These are phyloP conservation scores for Yamadazyma dendronema DNA, from an alignment of 1,139 yeast species.

Conservation along the genomic window DNA sequence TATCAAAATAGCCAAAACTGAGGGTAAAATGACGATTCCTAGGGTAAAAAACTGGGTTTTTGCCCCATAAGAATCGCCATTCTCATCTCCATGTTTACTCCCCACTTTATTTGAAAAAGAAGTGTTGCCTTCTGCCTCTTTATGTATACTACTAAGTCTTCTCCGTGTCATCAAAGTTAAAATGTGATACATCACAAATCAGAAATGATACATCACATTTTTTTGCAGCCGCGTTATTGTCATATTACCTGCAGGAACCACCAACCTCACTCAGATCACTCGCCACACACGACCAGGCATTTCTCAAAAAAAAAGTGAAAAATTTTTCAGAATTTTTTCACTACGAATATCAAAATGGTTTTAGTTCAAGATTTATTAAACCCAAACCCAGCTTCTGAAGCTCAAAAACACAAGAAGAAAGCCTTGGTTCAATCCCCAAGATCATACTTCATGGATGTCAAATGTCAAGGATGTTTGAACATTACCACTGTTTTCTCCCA, in stretches of 20 bases:
- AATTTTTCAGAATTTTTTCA: constrained; percentile 4
- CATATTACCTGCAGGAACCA: neutral
- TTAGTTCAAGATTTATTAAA: constrained; percentile 96
- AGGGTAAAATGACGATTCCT: constrained; percentile 12
- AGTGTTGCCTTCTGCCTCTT: constrained; percentile 6
- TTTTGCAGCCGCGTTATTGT: constrained; percentile 1
- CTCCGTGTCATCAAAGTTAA: neutral
- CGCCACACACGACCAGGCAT: neutral
- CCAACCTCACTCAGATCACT: no score
- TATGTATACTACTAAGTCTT: neutral
- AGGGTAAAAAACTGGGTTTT: constrained; percentile 9
- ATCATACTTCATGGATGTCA: constrained; percentile 99
- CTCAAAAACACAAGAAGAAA: constrained; percentile 96
- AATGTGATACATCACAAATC: no score
- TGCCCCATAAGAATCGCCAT: neutral
- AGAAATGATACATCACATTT: no score
- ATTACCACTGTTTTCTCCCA: constrained; percentile 99
- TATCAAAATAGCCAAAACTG: constrained; percentile 14
- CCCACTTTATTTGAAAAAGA: neutral
- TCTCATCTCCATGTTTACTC: neutral
- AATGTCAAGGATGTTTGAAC: constrained; percentile 98
- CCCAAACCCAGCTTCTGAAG: constrained; percentile 97
- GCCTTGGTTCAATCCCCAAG: constrained; percentile 96
- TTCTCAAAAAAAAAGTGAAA: constrained; percentile 1
- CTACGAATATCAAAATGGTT: constrained; percentile 47